A percentile compares a stretch with the other conserved stretches of the same genome.
Evolutionary conservation across 768 basidiomycete species (phyloP).

Genomic region (Amyloporia xantha): DNA sequence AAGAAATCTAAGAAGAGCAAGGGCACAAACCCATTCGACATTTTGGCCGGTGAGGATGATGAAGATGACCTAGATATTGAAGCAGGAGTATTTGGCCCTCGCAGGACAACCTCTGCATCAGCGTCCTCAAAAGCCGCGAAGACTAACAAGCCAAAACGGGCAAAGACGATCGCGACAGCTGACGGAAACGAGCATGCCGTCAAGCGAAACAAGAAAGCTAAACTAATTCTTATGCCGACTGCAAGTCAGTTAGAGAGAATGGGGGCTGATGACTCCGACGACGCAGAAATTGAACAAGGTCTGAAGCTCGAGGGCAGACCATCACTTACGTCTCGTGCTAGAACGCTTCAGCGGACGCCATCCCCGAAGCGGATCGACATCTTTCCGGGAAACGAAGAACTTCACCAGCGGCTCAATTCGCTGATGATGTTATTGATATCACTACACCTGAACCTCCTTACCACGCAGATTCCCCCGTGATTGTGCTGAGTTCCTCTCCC

Average conservation of each 20-base stretch:
- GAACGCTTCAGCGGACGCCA: neutral
- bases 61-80: slow-evolving; percentile 65
- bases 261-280: slow-evolving; percentile 47
- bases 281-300: slow-evolving; percentile 48
- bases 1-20: slow-evolving; percentile 35
- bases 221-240: slow-evolving; percentile 16
- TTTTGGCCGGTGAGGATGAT: slow-evolving; percentile 50
- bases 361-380: neutral
- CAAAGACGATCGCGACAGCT: slow-evolving; percentile 28
- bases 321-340: neutral
- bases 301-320: slow-evolving; percentile 13
- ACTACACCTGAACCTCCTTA: slow-evolving; percentile 20
- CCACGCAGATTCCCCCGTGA: neutral
- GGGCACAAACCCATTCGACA: slow-evolving; percentile 38
- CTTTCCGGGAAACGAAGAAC: too few species aligned
- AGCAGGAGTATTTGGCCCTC: slow-evolving; percentile 41
- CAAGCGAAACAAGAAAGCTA: slow-evolving; percentile 2
- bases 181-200: slow-evolving; percentile 11
- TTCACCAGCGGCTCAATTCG: too few species aligned
- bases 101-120: slow-evolving; percentile 48
- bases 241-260: slow-evolving; percentile 38
- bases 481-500: slow-evolving; percentile 7
- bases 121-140: slow-evolving; percentile 23
- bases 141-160: slow-evolving; percentile 32
- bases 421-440: slow-evolving; percentile 24